phyloP scores from a whole-genome alignment of 495 filamentous ascomycete genomes.

The Chaetomidium leptoderma region DNA sequence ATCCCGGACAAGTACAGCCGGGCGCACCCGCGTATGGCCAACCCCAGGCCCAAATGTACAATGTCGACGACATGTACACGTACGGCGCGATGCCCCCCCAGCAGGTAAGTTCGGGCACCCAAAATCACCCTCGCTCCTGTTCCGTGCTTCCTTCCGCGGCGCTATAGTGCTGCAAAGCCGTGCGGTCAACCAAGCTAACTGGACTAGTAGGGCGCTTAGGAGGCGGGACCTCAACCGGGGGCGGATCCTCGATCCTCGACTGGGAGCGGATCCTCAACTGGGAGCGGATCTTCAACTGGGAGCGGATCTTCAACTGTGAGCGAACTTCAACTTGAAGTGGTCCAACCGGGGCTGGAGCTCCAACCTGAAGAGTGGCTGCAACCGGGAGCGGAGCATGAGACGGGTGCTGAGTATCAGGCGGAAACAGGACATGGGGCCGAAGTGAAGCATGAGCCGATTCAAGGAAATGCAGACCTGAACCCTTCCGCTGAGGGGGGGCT shows the following conservation, averaged over 20 bases:
- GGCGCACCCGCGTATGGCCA: conserved; percentile 70
- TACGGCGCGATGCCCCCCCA: conserved; percentile 78
- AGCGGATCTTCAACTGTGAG: not conserved
- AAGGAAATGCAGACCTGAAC: not conserved
- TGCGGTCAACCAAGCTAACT: conserved; percentile 13
- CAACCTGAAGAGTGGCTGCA: too few relatives aligned
- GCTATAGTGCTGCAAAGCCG: not conserved
- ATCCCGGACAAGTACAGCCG: conserved; percentile 67
- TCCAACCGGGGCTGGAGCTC: not conserved
- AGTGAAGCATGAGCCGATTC: not conserved
- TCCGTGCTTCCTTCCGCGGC: not conserved
- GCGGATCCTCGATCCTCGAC: not conserved
- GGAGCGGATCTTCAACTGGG: not conserved
- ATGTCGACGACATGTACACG: conserved; percentile 80
- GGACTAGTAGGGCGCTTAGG: conserved; percentile 28
- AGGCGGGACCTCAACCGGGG: not conserved
- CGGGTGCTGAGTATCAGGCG: not conserved
- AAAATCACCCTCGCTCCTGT: not conserved
- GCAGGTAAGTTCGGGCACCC: conserved; percentile 57
- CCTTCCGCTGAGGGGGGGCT: not conserved
- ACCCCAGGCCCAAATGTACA: conserved; percentile 67
- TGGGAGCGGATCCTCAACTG: not conserved
- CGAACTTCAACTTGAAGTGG: not conserved
- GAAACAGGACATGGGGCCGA: not conserved
- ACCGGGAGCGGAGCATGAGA: conserved; percentile 1